These are phyloP conservation scores for Castanea crenata DNA, from an alignment of 306 rosid species.

Conservation along the genomic window DNA sequence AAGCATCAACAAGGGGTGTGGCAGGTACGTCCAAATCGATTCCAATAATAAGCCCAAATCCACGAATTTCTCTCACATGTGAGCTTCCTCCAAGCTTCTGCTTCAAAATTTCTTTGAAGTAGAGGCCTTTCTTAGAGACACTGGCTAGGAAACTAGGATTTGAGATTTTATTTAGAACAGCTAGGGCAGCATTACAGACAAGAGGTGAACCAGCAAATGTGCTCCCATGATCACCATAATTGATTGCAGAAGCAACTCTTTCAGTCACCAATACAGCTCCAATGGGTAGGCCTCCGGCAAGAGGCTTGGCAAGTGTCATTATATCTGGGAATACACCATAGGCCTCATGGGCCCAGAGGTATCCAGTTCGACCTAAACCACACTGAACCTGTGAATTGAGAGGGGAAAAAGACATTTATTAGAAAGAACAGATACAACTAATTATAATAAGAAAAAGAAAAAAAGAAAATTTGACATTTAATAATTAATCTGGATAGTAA, in stretches of 20 bases:
- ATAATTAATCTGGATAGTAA: no score
- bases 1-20: constrained; percentile 63
- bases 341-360: constrained; percentile 85
- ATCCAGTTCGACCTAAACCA: constrained; percentile 86
- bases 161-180: constrained; percentile 72
- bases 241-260: constrained; percentile 67
- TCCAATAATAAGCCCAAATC: constrained; percentile 75
- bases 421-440: neutral
- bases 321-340: constrained; percentile 76
- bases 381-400: constrained; percentile 69
- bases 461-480: no score
- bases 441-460: neutral
- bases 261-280: constrained; percentile 83
- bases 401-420: neutral
- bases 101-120: constrained; percentile 63
- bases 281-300: constrained; percentile 93
- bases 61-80: constrained; percentile 74
- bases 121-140: constrained; percentile 63
- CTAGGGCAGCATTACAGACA: constrained; percentile 67
- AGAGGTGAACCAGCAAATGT: constrained; percentile 86
- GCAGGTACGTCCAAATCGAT: constrained; percentile 76
- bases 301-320: constrained; percentile 96
- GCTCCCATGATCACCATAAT: constrained; percentile 89
- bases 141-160: constrained; percentile 53
- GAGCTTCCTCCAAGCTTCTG: constrained; percentile 65